phyloP scores from a whole-genome alignment of 2,329 filamentous ascomycete genomes.

The Trichoderma gracile region DNA sequence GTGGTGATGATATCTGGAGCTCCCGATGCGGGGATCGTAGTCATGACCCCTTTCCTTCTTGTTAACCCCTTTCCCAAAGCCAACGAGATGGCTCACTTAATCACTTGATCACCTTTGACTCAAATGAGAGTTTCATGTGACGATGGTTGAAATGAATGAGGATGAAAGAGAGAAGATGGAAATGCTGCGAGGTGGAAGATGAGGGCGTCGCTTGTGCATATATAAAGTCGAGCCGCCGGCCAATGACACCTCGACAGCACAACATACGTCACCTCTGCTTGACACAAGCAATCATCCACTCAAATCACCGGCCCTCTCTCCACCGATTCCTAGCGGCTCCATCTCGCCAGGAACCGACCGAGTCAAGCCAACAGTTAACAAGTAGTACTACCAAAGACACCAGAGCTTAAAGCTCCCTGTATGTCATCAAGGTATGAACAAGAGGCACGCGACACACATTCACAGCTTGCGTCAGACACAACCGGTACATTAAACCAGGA shows the following conservation, averaged over 20 bases:
- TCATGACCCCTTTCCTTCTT: background rate
- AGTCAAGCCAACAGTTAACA: background rate
- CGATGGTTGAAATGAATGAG: too few relatives aligned
- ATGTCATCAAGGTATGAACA: background rate
- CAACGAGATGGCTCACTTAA: too few relatives aligned
- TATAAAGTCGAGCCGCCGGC: background rate
- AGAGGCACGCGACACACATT: background rate
- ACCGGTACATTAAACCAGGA: background rate
- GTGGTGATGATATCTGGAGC: background rate
- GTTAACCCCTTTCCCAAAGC: background rate
- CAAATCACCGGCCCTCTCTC: background rate
- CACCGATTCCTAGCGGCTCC: background rate
- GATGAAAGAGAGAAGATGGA: background rate
- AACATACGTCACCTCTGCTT: background rate
- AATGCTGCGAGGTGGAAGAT: background rate
- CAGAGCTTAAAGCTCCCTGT: too few relatives aligned
- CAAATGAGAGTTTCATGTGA: background rate
- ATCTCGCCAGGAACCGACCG: slow-evolving; percentile 4
- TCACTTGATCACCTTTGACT: too few relatives aligned
- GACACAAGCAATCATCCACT: background rate
- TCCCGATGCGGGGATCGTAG: background rate
- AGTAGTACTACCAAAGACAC: background rate
- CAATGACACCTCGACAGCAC: background rate
- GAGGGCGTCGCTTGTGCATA: background rate
- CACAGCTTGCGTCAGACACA: too few relatives aligned